Evolutionary conservation across 768 basidiomycete species (phyloP).

Genomic region (Multifurca ochricompacta): DNA sequence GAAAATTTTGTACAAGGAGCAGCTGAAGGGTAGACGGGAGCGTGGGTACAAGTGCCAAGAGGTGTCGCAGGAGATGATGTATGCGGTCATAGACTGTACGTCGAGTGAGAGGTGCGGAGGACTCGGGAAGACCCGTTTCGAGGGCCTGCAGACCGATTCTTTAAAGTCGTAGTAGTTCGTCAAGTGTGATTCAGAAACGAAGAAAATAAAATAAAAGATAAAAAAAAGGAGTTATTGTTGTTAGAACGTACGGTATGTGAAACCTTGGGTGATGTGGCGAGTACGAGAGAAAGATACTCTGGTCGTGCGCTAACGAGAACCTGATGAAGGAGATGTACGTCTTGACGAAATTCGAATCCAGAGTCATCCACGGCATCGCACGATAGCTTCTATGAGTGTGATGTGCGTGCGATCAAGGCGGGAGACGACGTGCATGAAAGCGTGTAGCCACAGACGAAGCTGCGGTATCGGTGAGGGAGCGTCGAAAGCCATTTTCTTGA

Average conservation of each 20-base stretch:
- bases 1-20: constrained; percentile 77
- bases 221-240: not conserved
- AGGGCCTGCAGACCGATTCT: constrained; percentile 58
- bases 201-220: constrained; percentile 7
- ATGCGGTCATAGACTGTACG: constrained; percentile 78
- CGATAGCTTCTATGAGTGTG: constrained; percentile 75
- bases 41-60: constrained; percentile 89
- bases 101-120: constrained; percentile 69
- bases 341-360: constrained; percentile 78
- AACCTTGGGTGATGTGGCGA: constrained; percentile 75
- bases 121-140: constrained; percentile 48
- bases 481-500: constrained; percentile 33
- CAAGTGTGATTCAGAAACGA: constrained; percentile 56
- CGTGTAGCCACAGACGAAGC: constrained; percentile 73
- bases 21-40: constrained; percentile 82
- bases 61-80: constrained; percentile 76
- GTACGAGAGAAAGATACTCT: constrained; percentile 81
- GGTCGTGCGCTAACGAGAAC: constrained; percentile 88
- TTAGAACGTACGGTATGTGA: constrained; percentile 73
- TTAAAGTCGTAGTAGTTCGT: too few species aligned
- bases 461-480: constrained; percentile 38
- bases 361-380: constrained; percentile 89
- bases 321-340: constrained; percentile 82
- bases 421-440: constrained; percentile 88
- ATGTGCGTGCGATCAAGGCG: constrained; percentile 77